phyloP scores from a whole-genome alignment of 495 filamentous ascomycete species.

The Penicillium verhagenii region DNA sequence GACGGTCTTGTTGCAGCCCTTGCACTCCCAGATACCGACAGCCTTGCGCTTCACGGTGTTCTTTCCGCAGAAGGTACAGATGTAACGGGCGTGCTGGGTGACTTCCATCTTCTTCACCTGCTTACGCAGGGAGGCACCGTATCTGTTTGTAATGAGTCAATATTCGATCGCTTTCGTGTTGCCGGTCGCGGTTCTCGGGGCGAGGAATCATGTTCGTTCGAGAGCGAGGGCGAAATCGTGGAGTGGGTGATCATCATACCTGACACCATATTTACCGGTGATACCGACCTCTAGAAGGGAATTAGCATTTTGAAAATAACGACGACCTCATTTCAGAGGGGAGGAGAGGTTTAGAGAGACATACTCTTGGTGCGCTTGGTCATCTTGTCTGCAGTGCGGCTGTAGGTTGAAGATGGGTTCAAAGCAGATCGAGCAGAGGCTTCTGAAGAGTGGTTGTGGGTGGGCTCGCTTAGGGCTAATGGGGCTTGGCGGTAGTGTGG shows the following conservation, averaged over 20 bases:
- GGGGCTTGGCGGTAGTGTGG: conserved; percentile 25
- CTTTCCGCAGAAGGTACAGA: conserved; percentile 92
- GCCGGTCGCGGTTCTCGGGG: conserved; percentile 14
- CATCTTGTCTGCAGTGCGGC: conserved; percentile 64
- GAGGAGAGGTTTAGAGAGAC: conserved; percentile 18
- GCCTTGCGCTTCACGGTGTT: conserved; percentile 86
- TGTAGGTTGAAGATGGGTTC: conserved; percentile 46
- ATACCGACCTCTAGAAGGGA: conserved; percentile 72
- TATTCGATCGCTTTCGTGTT: conserved; percentile 20
- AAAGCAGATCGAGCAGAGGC: conserved; percentile 43
- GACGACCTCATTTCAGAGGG: not conserved
- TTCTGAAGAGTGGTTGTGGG: conserved; percentile 44
- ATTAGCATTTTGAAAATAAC: conserved; percentile 33
- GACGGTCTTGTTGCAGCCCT: conserved; percentile 86
- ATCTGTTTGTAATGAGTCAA: conserved; percentile 56
- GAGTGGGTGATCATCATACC: conserved; percentile 47
- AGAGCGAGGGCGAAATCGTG: conserved; percentile 23
- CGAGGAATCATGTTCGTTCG: conserved; percentile 25
- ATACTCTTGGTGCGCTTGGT: conserved; percentile 93
- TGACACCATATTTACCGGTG: conserved; percentile 69
- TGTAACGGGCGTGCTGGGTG: conserved; percentile 90
- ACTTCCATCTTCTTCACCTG: conserved; percentile 99
- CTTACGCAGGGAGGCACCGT: conserved; percentile 99
- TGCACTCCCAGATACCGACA: conserved; percentile 97
- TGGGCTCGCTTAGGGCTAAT: conserved; percentile 48